Conservation (phyloP, 306 rosid species). For the Acmispon strigosus region DNA sequence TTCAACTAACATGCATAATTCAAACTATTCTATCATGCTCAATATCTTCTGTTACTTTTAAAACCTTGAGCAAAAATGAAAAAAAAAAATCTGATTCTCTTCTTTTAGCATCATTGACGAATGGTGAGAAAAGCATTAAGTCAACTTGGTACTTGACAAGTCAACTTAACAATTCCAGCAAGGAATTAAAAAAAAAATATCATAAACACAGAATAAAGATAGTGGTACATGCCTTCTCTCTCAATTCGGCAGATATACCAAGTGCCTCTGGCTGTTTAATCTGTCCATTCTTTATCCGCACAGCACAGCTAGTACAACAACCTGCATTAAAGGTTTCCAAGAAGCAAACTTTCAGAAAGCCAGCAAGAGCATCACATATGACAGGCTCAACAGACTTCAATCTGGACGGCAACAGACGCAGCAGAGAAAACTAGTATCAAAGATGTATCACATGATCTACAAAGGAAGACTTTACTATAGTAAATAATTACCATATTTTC, state of each 20-base stretch:
- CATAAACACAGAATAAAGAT: not conserved
- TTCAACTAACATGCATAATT: not conserved
- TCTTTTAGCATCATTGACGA: slow-evolving; percentile 8
- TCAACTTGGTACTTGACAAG: not conserved
- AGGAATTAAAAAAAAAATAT: not conserved
- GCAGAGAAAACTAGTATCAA: not conserved
- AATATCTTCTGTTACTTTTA: not conserved
- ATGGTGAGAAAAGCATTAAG: not conserved
- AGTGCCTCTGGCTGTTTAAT: slow-evolving; percentile 94
- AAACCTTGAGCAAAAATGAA: not conserved
- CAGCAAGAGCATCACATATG: slow-evolving; percentile 14
- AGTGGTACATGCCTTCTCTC: slow-evolving; percentile 47
- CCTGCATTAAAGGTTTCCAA: slow-evolving; percentile 45
- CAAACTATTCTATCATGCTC: not conserved
- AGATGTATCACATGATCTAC: not conserved
- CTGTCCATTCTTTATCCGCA: slow-evolving; percentile 83
- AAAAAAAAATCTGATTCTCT: not conserved
- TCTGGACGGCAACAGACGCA: not conserved
- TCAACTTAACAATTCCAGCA: slow-evolving; percentile 5
- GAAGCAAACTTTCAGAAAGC: not conserved
- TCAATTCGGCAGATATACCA: slow-evolving; percentile 90
- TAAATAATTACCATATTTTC: not conserved
- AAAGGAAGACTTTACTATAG: not conserved
- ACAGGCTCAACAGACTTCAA: not conserved
- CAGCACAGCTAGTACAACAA: slow-evolving; percentile 98